These are phyloP conservation scores for Saccharomycopsis sp. DNA, from an alignment of 805 yeast species.

Conservation along the genomic window DNA sequence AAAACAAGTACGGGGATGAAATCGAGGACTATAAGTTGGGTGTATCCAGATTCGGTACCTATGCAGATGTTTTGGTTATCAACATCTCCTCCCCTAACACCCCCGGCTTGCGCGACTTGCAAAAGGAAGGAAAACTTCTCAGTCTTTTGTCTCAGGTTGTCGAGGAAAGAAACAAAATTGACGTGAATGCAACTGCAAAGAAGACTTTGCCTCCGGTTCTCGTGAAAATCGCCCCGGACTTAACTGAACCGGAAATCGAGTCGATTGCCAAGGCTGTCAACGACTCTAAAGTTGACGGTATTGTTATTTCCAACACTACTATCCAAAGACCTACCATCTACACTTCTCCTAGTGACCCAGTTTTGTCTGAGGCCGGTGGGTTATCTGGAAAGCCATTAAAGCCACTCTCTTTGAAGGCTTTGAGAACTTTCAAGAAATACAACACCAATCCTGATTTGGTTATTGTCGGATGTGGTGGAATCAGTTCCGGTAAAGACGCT, in stretches of 20 bases:
- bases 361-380: conserved; percentile 69
- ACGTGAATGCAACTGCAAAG: conserved; percentile 34
- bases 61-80: conserved; percentile 83
- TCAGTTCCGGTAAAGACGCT: conserved; percentile 80
- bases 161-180: conserved; percentile 52
- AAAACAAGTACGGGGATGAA: conserved; percentile 89
- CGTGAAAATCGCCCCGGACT: conserved; percentile 92
- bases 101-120: conserved; percentile 87
- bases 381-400: conserved; percentile 90
- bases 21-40: conserved; percentile 80
- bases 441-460: conserved; percentile 63
- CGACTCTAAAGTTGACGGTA: conserved; percentile 77
- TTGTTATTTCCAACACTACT: conserved; percentile 88
- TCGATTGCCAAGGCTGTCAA: conserved; percentile 80
- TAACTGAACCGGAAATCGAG: conserved; percentile 70
- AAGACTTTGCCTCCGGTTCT: conserved; percentile 63
- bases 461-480: conserved; percentile 92
- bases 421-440: conserved; percentile 63
- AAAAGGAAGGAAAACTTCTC: conserved; percentile 67
- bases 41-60: conserved; percentile 70
- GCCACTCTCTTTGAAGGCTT: conserved; percentile 66
- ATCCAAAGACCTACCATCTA: conserved; percentile 68
- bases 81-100: conserved; percentile 96
- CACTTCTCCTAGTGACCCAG: conserved; percentile 38
- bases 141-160: conserved; percentile 62